phyloP scores from a whole-genome alignment of 176 grass and related monocot species.

The Eragrostis curvula region DNA sequence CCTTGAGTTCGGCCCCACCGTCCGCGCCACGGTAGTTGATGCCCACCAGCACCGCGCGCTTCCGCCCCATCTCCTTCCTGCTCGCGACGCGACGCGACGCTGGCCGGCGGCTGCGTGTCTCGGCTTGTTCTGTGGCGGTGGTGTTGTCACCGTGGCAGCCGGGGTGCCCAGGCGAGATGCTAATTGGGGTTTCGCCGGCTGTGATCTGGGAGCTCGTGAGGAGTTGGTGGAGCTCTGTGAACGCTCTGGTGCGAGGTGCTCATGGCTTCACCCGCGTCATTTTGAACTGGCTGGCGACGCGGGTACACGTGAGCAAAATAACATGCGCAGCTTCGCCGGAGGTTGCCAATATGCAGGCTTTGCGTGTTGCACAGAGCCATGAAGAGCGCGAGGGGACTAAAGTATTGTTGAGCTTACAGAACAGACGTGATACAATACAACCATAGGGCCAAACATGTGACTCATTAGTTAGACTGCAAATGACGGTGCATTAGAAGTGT shows the following conservation, averaged over 20 bases:
- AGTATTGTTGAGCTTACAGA: too few relatives aligned
- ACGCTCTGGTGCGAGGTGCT: neutral
- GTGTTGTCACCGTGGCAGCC: too few relatives aligned
- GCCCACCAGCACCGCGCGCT: constrained; percentile 82
- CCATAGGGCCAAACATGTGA: too few relatives aligned
- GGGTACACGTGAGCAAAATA: neutral
- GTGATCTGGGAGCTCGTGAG: constrained; percentile 9
- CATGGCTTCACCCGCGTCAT: neutral
- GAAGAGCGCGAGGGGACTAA: too few relatives aligned
- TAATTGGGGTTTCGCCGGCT: constrained; percentile 13
- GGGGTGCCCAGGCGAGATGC: neutral
- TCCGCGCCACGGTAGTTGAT: constrained; percentile 93
- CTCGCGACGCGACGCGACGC: neutral
- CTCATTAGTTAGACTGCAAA: too few relatives aligned
- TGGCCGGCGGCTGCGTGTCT: neutral
- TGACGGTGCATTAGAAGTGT: neutral
- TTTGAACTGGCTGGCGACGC: neutral
- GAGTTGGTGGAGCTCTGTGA: constrained; percentile 4
- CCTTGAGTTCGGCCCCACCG: constrained; percentile 81
- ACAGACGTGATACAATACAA: too few relatives aligned
- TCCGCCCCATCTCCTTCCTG: constrained; percentile 49
- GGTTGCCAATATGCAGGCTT: too few relatives aligned
- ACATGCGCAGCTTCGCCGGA: too few relatives aligned
- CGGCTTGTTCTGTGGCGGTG: neutral
- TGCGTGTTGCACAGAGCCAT: too few relatives aligned